A percentile compares a stretch with the other conserved stretches of the same genome.
Evolutionary conservation across 768 basidiomycete species (phyloP).

Genomic region (Leucosporidium yakuticum): DNA sequence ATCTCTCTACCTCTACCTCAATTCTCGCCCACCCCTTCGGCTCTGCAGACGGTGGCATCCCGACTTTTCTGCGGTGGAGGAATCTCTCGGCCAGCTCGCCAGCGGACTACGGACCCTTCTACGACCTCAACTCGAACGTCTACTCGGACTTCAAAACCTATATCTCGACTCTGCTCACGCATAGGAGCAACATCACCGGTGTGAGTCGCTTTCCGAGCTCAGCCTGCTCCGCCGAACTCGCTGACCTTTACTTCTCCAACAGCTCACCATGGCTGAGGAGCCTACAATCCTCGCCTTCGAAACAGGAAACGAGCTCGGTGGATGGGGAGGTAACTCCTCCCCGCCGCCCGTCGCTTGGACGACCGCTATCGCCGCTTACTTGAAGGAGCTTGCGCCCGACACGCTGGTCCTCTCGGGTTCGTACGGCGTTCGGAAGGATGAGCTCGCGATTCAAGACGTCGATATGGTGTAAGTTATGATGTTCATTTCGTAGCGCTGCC

Average conservation of each 20-base stretch:
- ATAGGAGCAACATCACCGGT: constrained; percentile 14
- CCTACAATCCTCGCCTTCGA: constrained; percentile 38
- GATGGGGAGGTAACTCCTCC: constrained; percentile 6
- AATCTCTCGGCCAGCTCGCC: constrained; percentile 20
- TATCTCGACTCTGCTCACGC: constrained; percentile 24
- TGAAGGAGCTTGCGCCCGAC: constrained; percentile 36
- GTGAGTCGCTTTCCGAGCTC: constrained; percentile 7
- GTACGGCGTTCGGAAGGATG: constrained; percentile 33
- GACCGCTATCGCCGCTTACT: constrained; percentile 20
- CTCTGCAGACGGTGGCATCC: constrained; percentile 28
- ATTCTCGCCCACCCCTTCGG: neutral
- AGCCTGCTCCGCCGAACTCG: neutral
- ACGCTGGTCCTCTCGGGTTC: constrained; percentile 36
- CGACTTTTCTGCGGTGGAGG: constrained; percentile 36
- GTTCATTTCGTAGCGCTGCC: too few relatives aligned
- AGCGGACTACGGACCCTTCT: constrained; percentile 32
- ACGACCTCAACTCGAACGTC: constrained; percentile 22
- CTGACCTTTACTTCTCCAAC: neutral
- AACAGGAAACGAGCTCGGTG: constrained; percentile 38
- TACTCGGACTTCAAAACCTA: constrained; percentile 31
- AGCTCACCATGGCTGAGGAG: constrained; percentile 31
- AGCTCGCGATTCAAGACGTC: constrained; percentile 15
- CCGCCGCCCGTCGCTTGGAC: constrained; percentile 35
- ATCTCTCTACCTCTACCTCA: neutral
- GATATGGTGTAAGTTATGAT: constrained; percentile 29